Percentiles rank a stretch among this genome's conserved stretches.
Evolutionary conservation across 768 basidiomycete species (phyloP).

Genomic region (Mycena alexandri): DNA sequence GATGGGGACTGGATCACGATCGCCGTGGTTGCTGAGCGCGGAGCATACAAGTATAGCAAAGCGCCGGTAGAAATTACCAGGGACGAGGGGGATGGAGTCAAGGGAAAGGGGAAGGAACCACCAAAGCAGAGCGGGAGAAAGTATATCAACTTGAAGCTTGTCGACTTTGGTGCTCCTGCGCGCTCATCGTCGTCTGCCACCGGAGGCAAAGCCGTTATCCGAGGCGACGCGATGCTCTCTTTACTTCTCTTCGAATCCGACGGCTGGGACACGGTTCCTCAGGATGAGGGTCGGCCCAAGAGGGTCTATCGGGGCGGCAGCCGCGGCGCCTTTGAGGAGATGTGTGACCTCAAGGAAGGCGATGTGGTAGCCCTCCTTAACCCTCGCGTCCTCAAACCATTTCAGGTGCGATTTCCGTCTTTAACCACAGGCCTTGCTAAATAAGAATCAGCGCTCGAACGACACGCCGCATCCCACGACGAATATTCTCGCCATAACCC

Average conservation of each 20-base stretch:
- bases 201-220: slow-evolving; percentile 67
- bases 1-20: slow-evolving; percentile 96
- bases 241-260: slow-evolving; percentile 93
- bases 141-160: slow-evolving; percentile 88
- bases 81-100: slow-evolving; percentile 55
- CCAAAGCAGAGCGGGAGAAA: slow-evolving; percentile 72
- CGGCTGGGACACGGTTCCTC: slow-evolving; percentile 66
- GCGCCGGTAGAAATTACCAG: slow-evolving; percentile 71
- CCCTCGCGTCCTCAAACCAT: slow-evolving; percentile 88
- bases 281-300: slow-evolving; percentile 63
- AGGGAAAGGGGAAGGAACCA: slow-evolving; percentile 51
- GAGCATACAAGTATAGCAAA: slow-evolving; percentile 79
- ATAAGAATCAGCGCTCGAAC: slow-evolving; percentile 53
- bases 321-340: slow-evolving; percentile 90
- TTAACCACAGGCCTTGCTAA: background rate
- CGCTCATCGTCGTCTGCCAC: slow-evolving; percentile 64
- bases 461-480: slow-evolving; percentile 80
- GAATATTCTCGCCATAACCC: slow-evolving; percentile 90
- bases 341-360: slow-evolving; percentile 89
- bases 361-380: slow-evolving; percentile 93
- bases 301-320: slow-evolving; percentile 91
- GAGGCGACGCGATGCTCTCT: slow-evolving; percentile 88
- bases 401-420: slow-evolving; percentile 66
- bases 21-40: slow-evolving; percentile 93
- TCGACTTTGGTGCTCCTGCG: slow-evolving; percentile 82